phyloP scores from a whole-genome alignment of 192 early-diverging fungal genomes.

The Pecoramyces ruminantium region DNA sequence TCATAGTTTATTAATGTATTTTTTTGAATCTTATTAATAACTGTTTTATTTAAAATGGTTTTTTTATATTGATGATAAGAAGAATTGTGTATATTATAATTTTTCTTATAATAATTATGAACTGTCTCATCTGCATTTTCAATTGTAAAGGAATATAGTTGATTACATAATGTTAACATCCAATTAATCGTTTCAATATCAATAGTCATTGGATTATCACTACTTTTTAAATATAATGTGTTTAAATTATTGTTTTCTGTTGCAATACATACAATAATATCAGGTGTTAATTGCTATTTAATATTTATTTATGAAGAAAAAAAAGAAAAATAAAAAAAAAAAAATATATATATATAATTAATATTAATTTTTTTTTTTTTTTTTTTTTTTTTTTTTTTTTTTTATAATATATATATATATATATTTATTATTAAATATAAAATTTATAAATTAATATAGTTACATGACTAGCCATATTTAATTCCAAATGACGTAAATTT shows the following conservation, averaged over 20 bases:
- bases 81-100: not conserved
- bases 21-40: not conserved
- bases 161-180: not conserved
- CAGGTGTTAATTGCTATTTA: not conserved
- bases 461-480: not conserved
- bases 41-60: not conserved
- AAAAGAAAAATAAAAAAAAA: no score
- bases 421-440: no score
- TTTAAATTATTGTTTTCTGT: not conserved
- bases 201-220: not conserved
- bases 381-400: not conserved
- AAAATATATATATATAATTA: not conserved
- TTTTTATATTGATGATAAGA: not conserved
- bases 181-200: not conserved
- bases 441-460: not conserved
- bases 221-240: not conserved
- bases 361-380: not conserved
- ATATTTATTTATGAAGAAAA: no score
- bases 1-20: not conserved
- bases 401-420: no score
- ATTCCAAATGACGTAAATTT: not conserved
- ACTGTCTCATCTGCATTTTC: not conserved
- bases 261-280: not conserved
- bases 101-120: not conserved
- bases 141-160: not conserved